Conservation (phyloP, 1,139 yeast species). For the Suhomyces anneliseae region DNA sequence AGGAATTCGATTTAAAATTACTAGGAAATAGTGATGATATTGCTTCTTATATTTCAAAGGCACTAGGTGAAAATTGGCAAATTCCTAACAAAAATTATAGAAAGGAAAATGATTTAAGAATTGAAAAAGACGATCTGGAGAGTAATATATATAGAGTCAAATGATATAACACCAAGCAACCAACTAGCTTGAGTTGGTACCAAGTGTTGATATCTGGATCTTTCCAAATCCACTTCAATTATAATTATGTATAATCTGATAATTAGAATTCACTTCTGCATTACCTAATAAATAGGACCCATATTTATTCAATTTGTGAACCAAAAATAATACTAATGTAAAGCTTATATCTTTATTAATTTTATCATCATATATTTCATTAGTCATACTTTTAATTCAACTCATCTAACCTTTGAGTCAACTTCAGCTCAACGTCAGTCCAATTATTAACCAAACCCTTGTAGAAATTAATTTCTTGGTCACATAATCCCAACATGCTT, state of each 20-base stretch:
- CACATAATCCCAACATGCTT: constrained; percentile 69
- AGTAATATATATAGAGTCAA: constrained; percentile 10
- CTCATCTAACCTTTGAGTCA: constrained; percentile 41
- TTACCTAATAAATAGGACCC: no score
- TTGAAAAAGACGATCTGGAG: constrained; percentile 4
- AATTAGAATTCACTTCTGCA: no score
- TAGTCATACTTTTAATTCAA: constrained; percentile 14
- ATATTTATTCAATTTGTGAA: no score
- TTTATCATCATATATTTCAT: no score
- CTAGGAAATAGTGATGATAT: constrained; percentile 88
- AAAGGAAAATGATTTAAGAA: constrained; percentile 1
- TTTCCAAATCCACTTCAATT: no score
- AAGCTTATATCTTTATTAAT: no score
- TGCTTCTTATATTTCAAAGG: constrained; percentile 59
- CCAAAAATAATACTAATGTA: no score
- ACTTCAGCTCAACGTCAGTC: constrained; percentile 56
- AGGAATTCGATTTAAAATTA: constrained; percentile 74
- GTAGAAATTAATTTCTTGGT: constrained; percentile 75
- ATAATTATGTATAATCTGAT: no score
- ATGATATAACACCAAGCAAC: background rate
- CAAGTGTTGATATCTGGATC: no score
- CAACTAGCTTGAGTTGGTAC: background rate
- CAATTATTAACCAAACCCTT: constrained; percentile 70
- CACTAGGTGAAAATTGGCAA: constrained; percentile 14
- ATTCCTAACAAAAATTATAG: constrained; percentile 11